These are phyloP conservation scores for Brassica hybrid DNA, from an alignment of 441 rosid species.

Conservation along the genomic window DNA sequence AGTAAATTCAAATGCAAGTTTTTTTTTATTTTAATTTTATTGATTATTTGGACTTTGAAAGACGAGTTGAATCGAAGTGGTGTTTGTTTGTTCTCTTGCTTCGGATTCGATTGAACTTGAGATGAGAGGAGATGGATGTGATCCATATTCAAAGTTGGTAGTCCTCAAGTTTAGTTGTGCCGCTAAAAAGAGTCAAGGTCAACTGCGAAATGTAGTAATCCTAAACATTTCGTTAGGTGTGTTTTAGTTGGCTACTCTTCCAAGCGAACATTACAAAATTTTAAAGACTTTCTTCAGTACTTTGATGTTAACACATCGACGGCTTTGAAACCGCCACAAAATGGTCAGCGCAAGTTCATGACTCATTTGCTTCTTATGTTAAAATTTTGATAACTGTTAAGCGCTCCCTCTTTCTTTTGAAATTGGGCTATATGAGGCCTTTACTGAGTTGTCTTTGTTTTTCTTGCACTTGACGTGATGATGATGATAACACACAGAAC, in stretches of 20 bases:
- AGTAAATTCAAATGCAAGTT: not conserved
- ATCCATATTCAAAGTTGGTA: not conserved
- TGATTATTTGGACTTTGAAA: not conserved
- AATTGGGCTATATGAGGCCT: not conserved
- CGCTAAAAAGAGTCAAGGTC: not conserved
- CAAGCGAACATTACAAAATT: not conserved
- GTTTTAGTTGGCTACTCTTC: not conserved
- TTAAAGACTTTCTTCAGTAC: not conserved
- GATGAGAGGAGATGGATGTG: constrained; percentile 16
- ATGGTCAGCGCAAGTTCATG: constrained; percentile 3
- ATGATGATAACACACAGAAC: not conserved
- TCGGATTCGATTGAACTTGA: not conserved
- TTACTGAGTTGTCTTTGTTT: not conserved
- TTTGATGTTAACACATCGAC: constrained; percentile 11
- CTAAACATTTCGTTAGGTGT: not conserved
- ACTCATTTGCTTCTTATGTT: constrained; percentile 12
- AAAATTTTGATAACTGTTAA: not conserved
- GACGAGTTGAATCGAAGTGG: not conserved
- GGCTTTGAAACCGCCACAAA: constrained; percentile 3
- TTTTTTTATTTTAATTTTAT: not conserved
- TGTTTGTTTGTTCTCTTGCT: constrained; percentile 7
- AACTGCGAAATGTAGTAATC: not conserved
- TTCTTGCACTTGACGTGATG: not conserved
- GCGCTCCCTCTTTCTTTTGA: not conserved
- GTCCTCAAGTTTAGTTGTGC: not conserved